Evolutionary conservation across 495 filamentous ascomycete genomes (phyloP), one percentile per base, ranked within the genome.

Genomic region (Hypoxylon fuscum): DNA sequence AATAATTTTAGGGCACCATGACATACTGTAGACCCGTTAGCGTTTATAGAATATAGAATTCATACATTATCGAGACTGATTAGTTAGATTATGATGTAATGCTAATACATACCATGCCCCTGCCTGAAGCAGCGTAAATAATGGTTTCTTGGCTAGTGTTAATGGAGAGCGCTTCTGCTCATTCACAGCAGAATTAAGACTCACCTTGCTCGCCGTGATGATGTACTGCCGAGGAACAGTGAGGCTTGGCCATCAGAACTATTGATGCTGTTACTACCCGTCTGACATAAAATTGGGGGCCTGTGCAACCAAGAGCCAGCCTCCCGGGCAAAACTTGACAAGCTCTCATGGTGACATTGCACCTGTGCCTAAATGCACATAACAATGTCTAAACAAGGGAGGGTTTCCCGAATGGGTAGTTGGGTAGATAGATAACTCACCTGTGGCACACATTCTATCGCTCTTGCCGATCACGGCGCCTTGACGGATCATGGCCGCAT

Each of bases 381-480:
- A 5, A 66, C 37, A 37, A 7, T 27, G 45, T 47, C 47, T 60
- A 29, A 14, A 35, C 38, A 50, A 41, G 21, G 32, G 27, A 21
- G 34, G 23, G 18, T 25, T 46, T 42, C 27, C 35, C 45, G 31
- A 38, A 15, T 18, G 11, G n/a, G 14, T 45, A 51, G 42, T 54
- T 51, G 32, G 21, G 44, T 53, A 51, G 42, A 54, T 51, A 25
- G 21, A 40, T 53, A 20, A 58, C 73, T 69, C 60, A 84, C 82
- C 75, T 29, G 79, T 76, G 14, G 81, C 77, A 58, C 81, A 88
- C 63, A 90, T 75, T 22, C 77, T 83, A 41, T 87, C 84, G 10
- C 79, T 80, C 64, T 84, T 81, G 55, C 80, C 76, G 35, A 84
- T 76, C 44, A 90, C 80, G 21, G 87, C 86, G 37, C 83, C 79